These are phyloP conservation scores for Speleostelium caveatum DNA, from an alignment of 78 protist genomes.

Conservation along the genomic window DNA sequence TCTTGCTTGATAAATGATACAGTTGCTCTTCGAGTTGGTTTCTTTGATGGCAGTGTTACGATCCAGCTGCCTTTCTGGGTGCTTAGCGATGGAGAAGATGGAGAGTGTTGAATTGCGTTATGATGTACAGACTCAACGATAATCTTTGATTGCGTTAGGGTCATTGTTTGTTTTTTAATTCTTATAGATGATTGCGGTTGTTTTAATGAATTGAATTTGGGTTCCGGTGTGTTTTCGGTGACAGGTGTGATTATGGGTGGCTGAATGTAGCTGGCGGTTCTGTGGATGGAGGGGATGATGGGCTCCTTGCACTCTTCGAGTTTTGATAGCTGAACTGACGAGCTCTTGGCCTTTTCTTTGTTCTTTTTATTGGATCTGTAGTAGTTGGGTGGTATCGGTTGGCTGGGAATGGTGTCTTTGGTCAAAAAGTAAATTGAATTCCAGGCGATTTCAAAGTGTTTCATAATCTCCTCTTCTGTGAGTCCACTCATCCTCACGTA, in stretches of 20 bases:
- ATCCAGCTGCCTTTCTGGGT: conserved; percentile 14
- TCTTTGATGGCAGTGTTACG: conserved; percentile 49
- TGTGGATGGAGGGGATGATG: conserved; percentile 54
- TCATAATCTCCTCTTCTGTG: conserved; percentile 67
- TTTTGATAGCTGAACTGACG: conserved; percentile 3
- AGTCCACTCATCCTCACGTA: conserved; percentile 69
- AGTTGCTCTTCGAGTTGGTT: conserved; percentile 63
- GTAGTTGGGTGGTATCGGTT: conserved; percentile 76
- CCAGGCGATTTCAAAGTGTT: conserved; percentile 68
- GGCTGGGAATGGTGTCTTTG: conserved; percentile 66
- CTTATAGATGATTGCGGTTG: neutral
- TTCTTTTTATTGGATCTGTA: conserved; percentile 64
- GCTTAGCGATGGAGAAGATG: neutral
- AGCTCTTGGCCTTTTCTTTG: neutral
- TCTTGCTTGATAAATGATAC: conserved; percentile 14
- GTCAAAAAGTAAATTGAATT: conserved; percentile 65
- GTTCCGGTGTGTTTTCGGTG: conserved; percentile 3
- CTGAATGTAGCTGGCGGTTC: conserved; percentile 15
- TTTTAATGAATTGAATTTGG: conserved; percentile 15
- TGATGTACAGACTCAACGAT: neutral
- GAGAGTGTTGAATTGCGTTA: neutral
- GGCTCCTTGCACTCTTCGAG: conserved; percentile 3
- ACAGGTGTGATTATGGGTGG: conserved; percentile 25
- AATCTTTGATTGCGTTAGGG: neutral
- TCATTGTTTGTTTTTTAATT: neutral